Base-by-base conservation (phyloP, 2,329 filamentous ascomycete species). In the Elsinoe australis region DNA sequence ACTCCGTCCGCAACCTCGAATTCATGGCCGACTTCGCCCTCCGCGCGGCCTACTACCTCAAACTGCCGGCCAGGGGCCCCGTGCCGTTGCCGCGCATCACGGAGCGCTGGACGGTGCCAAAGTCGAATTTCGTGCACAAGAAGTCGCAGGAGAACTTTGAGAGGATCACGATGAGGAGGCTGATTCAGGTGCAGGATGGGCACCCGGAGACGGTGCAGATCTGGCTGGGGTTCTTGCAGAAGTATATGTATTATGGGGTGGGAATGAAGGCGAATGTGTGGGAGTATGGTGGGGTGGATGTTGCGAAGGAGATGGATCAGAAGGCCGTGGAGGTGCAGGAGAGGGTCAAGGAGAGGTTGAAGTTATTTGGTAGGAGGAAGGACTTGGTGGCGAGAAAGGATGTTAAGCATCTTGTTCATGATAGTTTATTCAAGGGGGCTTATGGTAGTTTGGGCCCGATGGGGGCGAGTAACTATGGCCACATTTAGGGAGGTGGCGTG, bases 241-340 rank as follows among this genome's bases (percentile, higher is more conserved):
- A 94, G 68, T 84, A 95, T 63, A 86, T 88, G 33, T 94, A 92
- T 64, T 86, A 94, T 57, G 92, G 92, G n/a, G 83, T 96, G 32
- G 92, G 92, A 59, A 94, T 98, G 88, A 98, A 98, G 75, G 92
- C 92, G 47, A 95, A 98, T 64, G 78, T 96, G 42, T 98, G 85
- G 81, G 87, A 95, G 62, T 89, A 87, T 66, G 80, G 84, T 59
- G 76, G 77, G 50, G 32, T 66, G 44, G 56, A 63, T 24, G 57
- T 59, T 8, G 54, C 19, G 15, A 55, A 58, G 50, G 59, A 63
- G 28, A 54, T 67, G 60, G 64, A 67, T 34, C 53, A 53, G 31
- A 58, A 64, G 55, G 62, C 59, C 17, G 57, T 61, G 49, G 49
- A 54, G 54, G 55, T 60, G 15, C 50, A 52, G 39, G 49, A 53